A percentile compares a stretch with the other conserved stretches of the same genome.
These are phyloP conservation scores for Nothophytophthora sp. DNA, from an alignment of 352 stramenopile genomes.

Conservation along the genomic window DNA sequence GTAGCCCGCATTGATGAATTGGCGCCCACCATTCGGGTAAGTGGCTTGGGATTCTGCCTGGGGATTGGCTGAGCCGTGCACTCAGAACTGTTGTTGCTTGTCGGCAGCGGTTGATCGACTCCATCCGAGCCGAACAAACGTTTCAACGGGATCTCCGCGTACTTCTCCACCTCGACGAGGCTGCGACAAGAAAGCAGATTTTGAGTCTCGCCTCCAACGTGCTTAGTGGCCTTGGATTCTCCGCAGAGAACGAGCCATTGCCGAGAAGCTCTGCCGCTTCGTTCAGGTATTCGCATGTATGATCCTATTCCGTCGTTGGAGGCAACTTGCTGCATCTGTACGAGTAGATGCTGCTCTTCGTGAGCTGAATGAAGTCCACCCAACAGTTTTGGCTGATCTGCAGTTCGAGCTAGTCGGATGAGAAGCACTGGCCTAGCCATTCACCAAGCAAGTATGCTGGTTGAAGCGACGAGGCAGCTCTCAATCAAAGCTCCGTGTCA, in stretches of 20 bases:
- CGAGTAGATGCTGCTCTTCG: too few species aligned
- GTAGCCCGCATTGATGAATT: slow-evolving; percentile 38
- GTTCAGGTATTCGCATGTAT: not conserved
- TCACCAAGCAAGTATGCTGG: too few species aligned
- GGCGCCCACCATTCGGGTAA: slow-evolving; percentile 30
- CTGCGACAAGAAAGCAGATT: slow-evolving; percentile 30
- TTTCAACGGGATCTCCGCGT: slow-evolving; percentile 32
- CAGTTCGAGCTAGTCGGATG: too few species aligned
- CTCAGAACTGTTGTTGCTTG: too few species aligned
- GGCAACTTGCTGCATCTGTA: too few species aligned
- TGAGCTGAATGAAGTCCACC: too few species aligned
- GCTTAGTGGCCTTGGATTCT: slow-evolving; percentile 27
- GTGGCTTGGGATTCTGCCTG: not conserved
- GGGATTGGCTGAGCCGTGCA: too few species aligned
- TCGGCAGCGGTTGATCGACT: slow-evolving; percentile 37
- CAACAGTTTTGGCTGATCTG: too few species aligned
- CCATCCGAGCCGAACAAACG: slow-evolving; percentile 29
- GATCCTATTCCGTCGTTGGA: too few species aligned
- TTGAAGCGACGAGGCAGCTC: too few species aligned
- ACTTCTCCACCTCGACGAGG: slow-evolving; percentile 38
- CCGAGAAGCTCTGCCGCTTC: not conserved
- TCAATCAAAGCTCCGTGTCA: too few species aligned
- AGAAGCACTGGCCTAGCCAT: too few species aligned
- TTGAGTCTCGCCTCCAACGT: slow-evolving; percentile 26
- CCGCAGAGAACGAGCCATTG: slow-evolving; percentile 2